Base-by-base conservation (phyloP, 2,329 filamentous ascomycete genomes). In the Aspergillus sp. region DNA sequence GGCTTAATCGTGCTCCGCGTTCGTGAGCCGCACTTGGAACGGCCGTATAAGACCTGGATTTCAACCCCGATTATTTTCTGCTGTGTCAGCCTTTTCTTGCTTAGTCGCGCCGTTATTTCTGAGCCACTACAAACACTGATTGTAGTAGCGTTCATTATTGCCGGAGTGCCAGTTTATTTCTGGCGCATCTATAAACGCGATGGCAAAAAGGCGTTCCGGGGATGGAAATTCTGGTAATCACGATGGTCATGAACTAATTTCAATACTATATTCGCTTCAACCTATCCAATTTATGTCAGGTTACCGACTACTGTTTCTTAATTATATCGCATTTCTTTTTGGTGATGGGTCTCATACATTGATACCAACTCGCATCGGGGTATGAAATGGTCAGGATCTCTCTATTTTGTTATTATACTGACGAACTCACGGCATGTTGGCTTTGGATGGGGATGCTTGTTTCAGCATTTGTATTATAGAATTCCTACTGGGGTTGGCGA, bases 1-100 rank as follows among this genome's bases (percentile, higher is more conserved):
- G 95, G 95, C 0, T 82, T 99, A 49, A 97, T 99, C 62, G 85
- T 99, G 52, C 81, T 99, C 61, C 84, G 95, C 31, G 91, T 98
- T 31, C 85, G 84, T 61, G 95, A 99, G 74, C 95, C 95, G 4
- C 82, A 88, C 61, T 82, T 99, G 46, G 92, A 97, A 73, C 80
- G 95, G 24, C 93, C 95, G 0, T 99, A 99, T 76, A 88, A 87
- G 73, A 96, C 93, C 3, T 99, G 93, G 95, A 96, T 99, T 69
- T 89, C 89, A 1, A 99, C 95, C 2, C 95, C 95, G 11, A 93
- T 99, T 64, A 93, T 97, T 56, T 99, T 99, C 73, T 99, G 95
- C 82, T 99, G 95, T 70, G 95, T 99, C 40, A 96, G 91, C 72
- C 75, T 99, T 63, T 99, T 99, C 71, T 75, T 99, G 63, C 84